Evolutionary conservation across 2,329 filamentous ascomycete species (phyloP), one percentile per base, ranked within the genome.

Genomic region (Botrytis porri): DNA sequence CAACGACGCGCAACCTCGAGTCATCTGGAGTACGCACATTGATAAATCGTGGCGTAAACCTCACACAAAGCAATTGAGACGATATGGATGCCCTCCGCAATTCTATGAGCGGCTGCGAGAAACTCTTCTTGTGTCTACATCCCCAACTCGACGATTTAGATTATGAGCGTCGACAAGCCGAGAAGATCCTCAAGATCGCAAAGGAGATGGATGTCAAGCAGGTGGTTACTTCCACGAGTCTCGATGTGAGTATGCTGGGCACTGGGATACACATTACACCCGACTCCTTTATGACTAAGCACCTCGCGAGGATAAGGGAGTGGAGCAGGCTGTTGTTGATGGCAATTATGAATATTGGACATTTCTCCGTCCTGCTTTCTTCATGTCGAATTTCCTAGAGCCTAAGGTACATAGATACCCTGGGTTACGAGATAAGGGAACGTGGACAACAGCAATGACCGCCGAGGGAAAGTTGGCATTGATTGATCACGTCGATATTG

Each of bases 311-410:
- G 60, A 69, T 37, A 69, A 69, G 32, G 32, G 45, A 6, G 35
- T 69, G 20, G 45, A 60, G 35, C 48, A 69, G 22, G 66, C 25
- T 16, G 45, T 57, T 12, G 20, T 39, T 16, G 66, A 57, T 37
- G 32, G 14, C 9, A n/a, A 22, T 4, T 59, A 41, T 39, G 25
- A 37, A 22, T 5, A 39, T 29, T 69, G 45, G 32, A 69, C 25
- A 0, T n/a, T 69, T 59, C 51, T 69, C 32, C 66, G 51, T 5
- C 48, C 48, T 25, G 29, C 45, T 6, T 32, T 69, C 5, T 69
- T 60, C 39, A 69, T 69, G 51, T 35, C 51, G 4, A 69, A 69
- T 59, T 60, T 59, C 32, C 39, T 69, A 14, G n/a, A 57, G 25
- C 66, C 66, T 2, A 57, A 41, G 20, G 35, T 60, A 18, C 16